Evolutionary conservation across 495 filamentous ascomycete genomes (phyloP).

Genomic region (Neurospora pannonica): DNA sequence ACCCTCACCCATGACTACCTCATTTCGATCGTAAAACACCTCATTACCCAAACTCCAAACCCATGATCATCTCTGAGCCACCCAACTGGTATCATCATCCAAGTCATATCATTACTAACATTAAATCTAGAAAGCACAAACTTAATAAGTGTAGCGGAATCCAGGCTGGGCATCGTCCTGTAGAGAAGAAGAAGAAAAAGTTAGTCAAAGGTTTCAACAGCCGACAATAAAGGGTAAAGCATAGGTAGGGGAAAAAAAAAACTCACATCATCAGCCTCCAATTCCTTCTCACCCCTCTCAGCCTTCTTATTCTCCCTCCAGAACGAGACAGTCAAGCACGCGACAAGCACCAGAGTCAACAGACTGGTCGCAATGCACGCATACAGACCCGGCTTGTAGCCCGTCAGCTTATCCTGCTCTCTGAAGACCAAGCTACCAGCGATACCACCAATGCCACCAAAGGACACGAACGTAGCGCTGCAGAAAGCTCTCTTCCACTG

Average conservation of each 20-base stretch:
- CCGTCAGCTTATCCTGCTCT: conserved; percentile 19
- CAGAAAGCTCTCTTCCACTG: conserved; percentile 59
- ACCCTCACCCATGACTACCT: not conserved
- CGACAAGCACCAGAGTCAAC: conserved; percentile 28
- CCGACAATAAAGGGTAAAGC: not conserved
- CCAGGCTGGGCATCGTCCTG: conserved; percentile 33
- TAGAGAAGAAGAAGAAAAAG: conserved; percentile 8
- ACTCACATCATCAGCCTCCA: conserved; percentile 34
- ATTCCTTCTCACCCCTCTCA: conserved; percentile 34
- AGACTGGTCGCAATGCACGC: conserved; percentile 33
- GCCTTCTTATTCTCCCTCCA: conserved; percentile 31
- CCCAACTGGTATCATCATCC: not conserved
- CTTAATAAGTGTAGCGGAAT: conserved; percentile 41
- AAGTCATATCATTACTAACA: not conserved
- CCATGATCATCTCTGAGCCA: not conserved
- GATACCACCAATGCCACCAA: conserved; percentile 55
- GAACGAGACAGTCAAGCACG: conserved; percentile 19
- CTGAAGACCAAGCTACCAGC: conserved; percentile 48
- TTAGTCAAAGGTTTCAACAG: not conserved
- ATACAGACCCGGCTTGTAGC: conserved; percentile 35
- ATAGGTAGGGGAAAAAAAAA: not conserved
- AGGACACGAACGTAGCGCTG: conserved; percentile 48
- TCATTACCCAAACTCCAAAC: not conserved
- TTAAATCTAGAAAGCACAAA: not conserved
- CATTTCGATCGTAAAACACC: not conserved